Evolutionary conservation across 495 filamentous ascomycete genomes (phyloP).

Genomic region (Podospora australis): DNA sequence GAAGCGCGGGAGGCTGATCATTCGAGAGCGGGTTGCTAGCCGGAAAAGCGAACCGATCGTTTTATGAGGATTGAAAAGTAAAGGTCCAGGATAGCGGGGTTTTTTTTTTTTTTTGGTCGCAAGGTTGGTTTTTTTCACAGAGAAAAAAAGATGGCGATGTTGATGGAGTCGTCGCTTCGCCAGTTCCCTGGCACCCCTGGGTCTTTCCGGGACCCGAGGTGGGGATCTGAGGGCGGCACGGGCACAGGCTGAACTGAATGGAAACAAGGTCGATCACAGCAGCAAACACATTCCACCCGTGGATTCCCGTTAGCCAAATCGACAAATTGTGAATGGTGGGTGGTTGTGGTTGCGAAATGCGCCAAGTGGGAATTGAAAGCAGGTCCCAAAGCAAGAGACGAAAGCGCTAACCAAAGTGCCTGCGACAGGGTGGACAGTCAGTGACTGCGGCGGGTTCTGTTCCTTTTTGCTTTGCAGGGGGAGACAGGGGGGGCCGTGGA

Average conservation of each 20-base stretch:
- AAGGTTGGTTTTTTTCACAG: constrained; percentile 7
- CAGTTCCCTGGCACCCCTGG: constrained; percentile 4
- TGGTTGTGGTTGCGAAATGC: neutral
- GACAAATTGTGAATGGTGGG: too few species aligned
- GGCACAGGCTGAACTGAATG: constrained; percentile 20
- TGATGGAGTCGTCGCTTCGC: constrained; percentile 6
- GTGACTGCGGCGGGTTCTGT: neutral
- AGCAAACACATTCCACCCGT: constrained; percentile 12
- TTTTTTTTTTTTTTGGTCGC: constrained; percentile 5
- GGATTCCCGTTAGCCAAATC: too few species aligned
- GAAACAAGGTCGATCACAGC: constrained; percentile 6
- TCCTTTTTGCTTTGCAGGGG: constrained; percentile 14
- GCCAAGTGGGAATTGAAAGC: constrained; percentile 15
- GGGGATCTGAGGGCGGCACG: constrained; percentile 24
- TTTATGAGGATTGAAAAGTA: constrained; percentile 13
- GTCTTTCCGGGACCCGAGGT: constrained; percentile 18
- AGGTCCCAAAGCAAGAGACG: constrained; percentile 18
- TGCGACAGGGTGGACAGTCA: constrained; percentile 7
- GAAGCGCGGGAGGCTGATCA: constrained; percentile 9
- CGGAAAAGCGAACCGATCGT: constrained; percentile 7
- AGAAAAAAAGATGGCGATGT: constrained; percentile 12
- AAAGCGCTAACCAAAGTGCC: constrained; percentile 1
- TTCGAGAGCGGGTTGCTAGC: constrained; percentile 11
- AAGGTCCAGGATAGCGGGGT: neutral
- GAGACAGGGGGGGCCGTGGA: constrained; percentile 12